Percentiles rank a stretch among this genome's conserved stretches.
Evolutionary conservation across 1,284 basidiomycete species (phyloP).

Genomic region (Stygiomarasmius scandens): DNA sequence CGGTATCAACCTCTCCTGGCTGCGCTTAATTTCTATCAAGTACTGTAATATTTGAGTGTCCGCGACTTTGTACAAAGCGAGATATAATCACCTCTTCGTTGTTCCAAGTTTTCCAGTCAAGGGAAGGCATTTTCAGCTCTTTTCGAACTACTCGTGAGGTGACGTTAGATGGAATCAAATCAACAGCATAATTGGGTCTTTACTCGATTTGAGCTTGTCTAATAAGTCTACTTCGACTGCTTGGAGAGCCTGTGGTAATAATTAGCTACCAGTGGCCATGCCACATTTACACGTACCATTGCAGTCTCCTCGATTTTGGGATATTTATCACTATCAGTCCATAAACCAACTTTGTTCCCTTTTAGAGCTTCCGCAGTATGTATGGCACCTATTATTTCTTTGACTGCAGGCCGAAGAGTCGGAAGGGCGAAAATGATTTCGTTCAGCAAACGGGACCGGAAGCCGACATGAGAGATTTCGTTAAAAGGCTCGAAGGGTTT

Average conservation of each 20-base stretch:
- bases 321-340: constrained; percentile 73
- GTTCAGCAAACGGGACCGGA: constrained; percentile 71
- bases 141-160: constrained; percentile 61
- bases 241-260: constrained; percentile 49
- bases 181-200: constrained; percentile 20
- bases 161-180: not conserved
- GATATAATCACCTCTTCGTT: constrained; percentile 65
- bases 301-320: constrained; percentile 62
- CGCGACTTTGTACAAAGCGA: not conserved
- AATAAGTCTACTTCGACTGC: constrained; percentile 73
- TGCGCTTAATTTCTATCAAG: constrained; percentile 76
- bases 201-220: constrained; percentile 76
- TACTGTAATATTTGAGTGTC: constrained; percentile 46
- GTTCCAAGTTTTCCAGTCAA: constrained; percentile 73
- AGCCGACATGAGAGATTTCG: constrained; percentile 49
- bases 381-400: constrained; percentile 61
- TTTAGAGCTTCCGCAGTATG: constrained; percentile 68
- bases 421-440: constrained; percentile 74
- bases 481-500: constrained; percentile 61
- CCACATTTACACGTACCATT: constrained; percentile 31
- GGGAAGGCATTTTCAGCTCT: constrained; percentile 69
- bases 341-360: constrained; percentile 75
- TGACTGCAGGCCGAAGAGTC: constrained; percentile 58
- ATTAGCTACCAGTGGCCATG: not conserved
- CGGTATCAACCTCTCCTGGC: constrained; percentile 76